A percentile compares a stretch with the other conserved stretches of the same genome.
phyloP scores from a whole-genome alignment of 2,329 filamentous ascomycete genomes.

The Spiromastix sp. region DNA sequence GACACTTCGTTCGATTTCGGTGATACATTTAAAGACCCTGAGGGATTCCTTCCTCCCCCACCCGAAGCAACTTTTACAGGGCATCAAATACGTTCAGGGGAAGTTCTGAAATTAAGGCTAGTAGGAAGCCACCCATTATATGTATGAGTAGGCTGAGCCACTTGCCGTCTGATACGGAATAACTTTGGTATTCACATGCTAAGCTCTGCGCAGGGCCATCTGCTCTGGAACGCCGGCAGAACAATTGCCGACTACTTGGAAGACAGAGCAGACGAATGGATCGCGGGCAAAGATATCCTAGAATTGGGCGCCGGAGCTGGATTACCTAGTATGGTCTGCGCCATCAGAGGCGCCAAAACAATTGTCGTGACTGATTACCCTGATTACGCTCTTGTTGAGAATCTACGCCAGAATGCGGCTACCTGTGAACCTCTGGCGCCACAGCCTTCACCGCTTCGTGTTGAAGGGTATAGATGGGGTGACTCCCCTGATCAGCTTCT shows the following conservation, averaged over 20 bases:
- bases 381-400: conserved; percentile 70
- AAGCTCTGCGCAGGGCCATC: conserved; percentile 51
- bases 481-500: conserved; percentile 50
- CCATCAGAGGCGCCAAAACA: conserved; percentile 57
- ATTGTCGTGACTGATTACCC: conserved; percentile 81
- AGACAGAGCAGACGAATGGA: conserved; percentile 46
- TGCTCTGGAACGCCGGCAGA: conserved; percentile 83
- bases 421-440: conserved; percentile 40
- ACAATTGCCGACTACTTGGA: conserved; percentile 72
- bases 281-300: conserved; percentile 61
- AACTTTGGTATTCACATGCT: neutral
- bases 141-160: conserved; percentile 35
- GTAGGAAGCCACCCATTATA: conserved; percentile 83
- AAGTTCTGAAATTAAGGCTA: conserved; percentile 59
- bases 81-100: conserved; percentile 58
- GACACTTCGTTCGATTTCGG: conserved; percentile 28
- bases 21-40: conserved; percentile 68
- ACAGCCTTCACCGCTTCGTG: conserved; percentile 38
- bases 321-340: conserved; percentile 68
- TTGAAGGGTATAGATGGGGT: conserved; percentile 78
- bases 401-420: conserved; percentile 65
- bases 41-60: conserved; percentile 68
- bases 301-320: conserved; percentile 86
- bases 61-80: conserved; percentile 63
- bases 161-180: conserved; percentile 2